Base-by-base conservation (phyloP, 2,329 filamentous ascomycete species). In the Alternaria novae-zelandiae region DNA sequence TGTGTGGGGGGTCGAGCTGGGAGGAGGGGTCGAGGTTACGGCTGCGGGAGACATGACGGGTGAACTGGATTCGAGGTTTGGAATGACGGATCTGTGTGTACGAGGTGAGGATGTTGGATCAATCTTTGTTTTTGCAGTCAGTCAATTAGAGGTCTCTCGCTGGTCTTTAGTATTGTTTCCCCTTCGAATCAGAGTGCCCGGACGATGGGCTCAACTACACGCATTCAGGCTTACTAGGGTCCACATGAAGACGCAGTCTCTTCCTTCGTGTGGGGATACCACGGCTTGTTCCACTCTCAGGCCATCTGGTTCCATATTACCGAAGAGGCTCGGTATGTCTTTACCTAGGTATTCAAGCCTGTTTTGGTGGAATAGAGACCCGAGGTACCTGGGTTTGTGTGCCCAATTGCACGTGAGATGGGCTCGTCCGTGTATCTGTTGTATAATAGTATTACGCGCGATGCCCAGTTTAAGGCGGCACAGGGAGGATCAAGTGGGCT, bases 1-100 rank as follows among this genome's bases (percentile, higher is more conserved):
- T 25, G 67, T 65, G 62, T 68, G 59, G 47, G 59, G 21, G 43
- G 5, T 23, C 25, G 28, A 69, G 10, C 69, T 56, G 10, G 66
- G 55, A 26, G 70, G 68, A 11, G 60, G 50, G 59, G 66, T 59
- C 20, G 64, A 69, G 23, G 65, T 63, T 47, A 77, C 67, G 25
- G 73, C 75, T 30, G 75, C 63, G 20, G 76, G 75, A 59, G 76
- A 74, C 76, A 78, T 78, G 44, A 17, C 57, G 36, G 23, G 11
- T 15, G 30, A 3, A 4, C 12, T 23, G 49, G 20, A 36, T 25
- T 50, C 28, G 49, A 53, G 8, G 20, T 41, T 10, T 6, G 3
- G 12, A 25, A 25, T 6, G 5, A 41, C 23, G 49, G 15, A 17
- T 36, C 20, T 23, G 11, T n/a, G 49, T 53, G 20, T 53, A 51